Base-by-base conservation (phyloP, 768 basidiomycete genomes). In the Boletus reticulatus region DNA sequence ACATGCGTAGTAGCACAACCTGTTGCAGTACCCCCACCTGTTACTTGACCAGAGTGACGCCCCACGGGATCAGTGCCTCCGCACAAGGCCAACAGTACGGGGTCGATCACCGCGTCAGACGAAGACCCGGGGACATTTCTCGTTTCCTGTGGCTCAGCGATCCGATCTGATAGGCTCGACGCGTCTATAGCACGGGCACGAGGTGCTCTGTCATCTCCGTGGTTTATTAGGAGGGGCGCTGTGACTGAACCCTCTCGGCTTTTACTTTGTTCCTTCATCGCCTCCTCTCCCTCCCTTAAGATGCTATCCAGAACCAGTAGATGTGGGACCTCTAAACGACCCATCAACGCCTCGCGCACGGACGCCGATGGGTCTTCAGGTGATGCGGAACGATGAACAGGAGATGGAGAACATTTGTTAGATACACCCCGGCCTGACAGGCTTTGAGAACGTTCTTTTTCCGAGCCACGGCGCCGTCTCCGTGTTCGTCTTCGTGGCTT, bases 261-360 rank as follows among this genome's bases (percentile, higher is more conserved):
- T 27, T 44, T 43, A n/a, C 56, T 46, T 48, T 20, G 36, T 17
- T 45, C 43, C 29, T 19, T 37, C 41, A 20, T 56, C 41, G 53
- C 60, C 41, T 72, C 69, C 29, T 67, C 73, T 3, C 52, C 62
- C 4, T 70, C 71, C 27, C 71, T 62, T 29, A 78, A 43, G 6
- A 80, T 63, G 17, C 57, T 51, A 36, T 80, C 75, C 39, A 80
- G 56, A 13, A 67, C 73, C 38, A 60, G 43, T 4, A 80, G 57
- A 43, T 72, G 72, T 0, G 60, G 48, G 1, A 49, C 49, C 22
- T 69, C 72, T 38, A 80, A 52, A n/a, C 45, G 48, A 27, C 47
- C 50, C 50, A 75, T 62, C 53, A 66, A 41, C 41, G 67, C 72
- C 44, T 74, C 72, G 1, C 37, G 49, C 3, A 42, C n/a, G 27